phyloP scores from a whole-genome alignment of 148 eudicot species.

The Vaccinium darrowii region DNA sequence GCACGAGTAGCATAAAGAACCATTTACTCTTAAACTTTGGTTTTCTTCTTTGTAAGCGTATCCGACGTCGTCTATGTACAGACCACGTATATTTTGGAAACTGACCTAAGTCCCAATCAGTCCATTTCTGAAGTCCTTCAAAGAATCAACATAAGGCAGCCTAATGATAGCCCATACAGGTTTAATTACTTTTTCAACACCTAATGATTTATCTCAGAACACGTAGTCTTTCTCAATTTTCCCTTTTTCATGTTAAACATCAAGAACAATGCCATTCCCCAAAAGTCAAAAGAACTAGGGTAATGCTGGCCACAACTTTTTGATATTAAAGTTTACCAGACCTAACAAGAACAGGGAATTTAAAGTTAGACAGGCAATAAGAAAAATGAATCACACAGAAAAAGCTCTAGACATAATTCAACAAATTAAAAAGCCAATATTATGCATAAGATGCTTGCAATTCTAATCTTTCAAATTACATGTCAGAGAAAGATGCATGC shows the following conservation, averaged over 20 bases:
- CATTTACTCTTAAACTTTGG: background rate
- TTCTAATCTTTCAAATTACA: background rate
- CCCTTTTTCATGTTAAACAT: background rate
- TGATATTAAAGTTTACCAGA: background rate
- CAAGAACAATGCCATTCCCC: background rate
- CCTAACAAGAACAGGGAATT: background rate
- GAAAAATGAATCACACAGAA: background rate
- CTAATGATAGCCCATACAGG: background rate
- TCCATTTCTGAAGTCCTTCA: background rate
- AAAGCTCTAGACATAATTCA: background rate
- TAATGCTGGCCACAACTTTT: background rate
- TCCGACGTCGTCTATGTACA: background rate
- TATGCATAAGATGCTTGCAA: background rate
- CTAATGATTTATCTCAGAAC: background rate
- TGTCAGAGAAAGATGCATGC: background rate
- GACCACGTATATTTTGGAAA: background rate
- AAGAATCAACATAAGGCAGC: background rate
- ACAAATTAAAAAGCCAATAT: background rate
- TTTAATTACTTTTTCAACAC: slow-evolving; percentile 3
- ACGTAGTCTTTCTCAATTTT: background rate
- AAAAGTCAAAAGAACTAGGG: background rate
- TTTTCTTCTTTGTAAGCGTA: background rate
- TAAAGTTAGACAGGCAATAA: background rate
- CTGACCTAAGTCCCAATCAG: background rate
- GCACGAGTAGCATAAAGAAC: background rate